Evolutionary conservation across 768 basidiomycete species (phyloP).

Genomic region (Leccinum truebloodii): DNA sequence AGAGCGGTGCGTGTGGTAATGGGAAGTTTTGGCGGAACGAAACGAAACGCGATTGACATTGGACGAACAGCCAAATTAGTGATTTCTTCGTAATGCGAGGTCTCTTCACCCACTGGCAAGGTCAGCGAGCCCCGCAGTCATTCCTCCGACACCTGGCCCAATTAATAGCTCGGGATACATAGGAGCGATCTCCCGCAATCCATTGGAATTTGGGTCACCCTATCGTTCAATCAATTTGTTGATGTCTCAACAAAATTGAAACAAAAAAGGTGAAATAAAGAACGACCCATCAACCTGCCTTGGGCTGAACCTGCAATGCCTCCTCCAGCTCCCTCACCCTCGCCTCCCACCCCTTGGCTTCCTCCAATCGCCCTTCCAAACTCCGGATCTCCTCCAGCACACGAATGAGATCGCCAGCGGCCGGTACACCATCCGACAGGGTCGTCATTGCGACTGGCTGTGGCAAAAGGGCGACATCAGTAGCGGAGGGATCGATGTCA

Average conservation of each 20-base stretch:
- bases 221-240: no score
- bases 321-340: slow-evolving; percentile 29
- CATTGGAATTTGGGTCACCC: no score
- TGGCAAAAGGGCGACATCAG: background rate
- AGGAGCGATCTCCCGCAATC: no score
- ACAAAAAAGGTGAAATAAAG: no score
- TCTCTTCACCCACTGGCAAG: no score
- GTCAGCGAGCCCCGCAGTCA: no score
- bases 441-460: background rate
- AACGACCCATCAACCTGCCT: no score
- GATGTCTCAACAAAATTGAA: no score
- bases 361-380: slow-evolving; percentile 26
- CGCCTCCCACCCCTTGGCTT: slow-evolving; percentile 28
- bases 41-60: background rate
- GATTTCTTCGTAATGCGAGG: no score
- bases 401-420: slow-evolving; percentile 21
- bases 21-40: background rate
- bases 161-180: no score
- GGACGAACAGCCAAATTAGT: slow-evolving; percentile 78
- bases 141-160: no score
- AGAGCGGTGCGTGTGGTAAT: slow-evolving; percentile 71
- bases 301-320: slow-evolving; percentile 21
- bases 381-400: slow-evolving; percentile 31
- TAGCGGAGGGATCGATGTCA: background rate
- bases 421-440: background rate